Evolutionary conservation across 2,329 filamentous ascomycete species (phyloP), one percentile per base, ranked within the genome.

Genomic region (Colletotrichum sp.): DNA sequence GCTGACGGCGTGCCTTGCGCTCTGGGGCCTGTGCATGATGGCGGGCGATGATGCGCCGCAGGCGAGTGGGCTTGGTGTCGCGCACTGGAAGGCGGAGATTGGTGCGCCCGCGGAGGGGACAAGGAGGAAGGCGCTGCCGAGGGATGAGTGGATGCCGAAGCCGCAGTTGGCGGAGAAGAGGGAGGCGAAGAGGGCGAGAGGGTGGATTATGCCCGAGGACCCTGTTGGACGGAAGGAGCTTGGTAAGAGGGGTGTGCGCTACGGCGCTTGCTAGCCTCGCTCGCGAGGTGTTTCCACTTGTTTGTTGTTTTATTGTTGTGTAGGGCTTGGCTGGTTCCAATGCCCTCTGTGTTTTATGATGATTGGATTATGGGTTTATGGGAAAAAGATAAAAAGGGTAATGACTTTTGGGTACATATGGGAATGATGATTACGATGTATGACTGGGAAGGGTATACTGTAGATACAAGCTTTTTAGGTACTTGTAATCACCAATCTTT

Each of bases 171-270:
- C 89, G 36, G 94, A 94, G 90, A 97, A 95, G 92, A 87, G 92
- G 74, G 93, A 94, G 85, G 93, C 93, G 24, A 96, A 95, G 90
- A 86, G 93, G 26, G 89, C 91, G 4, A 86, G 94, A 34, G 94
- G 94, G 0, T 96, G 94, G 94, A 90, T 95, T 1, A 90, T 92
- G 86, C 94, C 94, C 2, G 93, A 96, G 80, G 94, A 96, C 80
- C 88, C 92, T 5, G 88, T 96, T 13, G 92, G 92, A 10, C 89
- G 93, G 80, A 93, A 94, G 85, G 94, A 96, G 86, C 88, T 93
- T 69, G 93, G 92, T 7, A 92, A 91, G 87, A 87, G 92, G 72
- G 92, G 92, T 18, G 91, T 93, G 0, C 0, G 39, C 0, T 44
- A 44, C 39, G 39, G 39, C 0, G 39, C 39, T 1, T 44, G 39